Evolutionary conservation across 1,139 yeast species (phyloP).

Genomic region (Chernovozyma aurita): DNA sequence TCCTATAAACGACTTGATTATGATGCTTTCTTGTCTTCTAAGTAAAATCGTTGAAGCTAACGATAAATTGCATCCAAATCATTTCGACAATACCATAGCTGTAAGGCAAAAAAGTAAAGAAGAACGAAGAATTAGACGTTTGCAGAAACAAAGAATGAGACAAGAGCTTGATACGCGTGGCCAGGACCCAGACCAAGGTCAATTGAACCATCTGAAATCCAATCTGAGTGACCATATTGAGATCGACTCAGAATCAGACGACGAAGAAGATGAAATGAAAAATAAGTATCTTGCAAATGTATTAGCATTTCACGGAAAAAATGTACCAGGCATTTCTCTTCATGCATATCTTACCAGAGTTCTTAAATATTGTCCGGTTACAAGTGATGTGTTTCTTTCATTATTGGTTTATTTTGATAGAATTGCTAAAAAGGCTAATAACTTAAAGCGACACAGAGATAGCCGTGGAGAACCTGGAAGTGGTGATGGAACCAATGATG

Average conservation of each 20-base stretch:
- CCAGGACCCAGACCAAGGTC: conserved; percentile 12
- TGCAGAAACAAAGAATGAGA: conserved; percentile 13
- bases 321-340: conserved; percentile 88
- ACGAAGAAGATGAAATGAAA: conserved; percentile 42
- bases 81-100: conserved; percentile 50
- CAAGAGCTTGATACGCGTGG: conserved; percentile 12
- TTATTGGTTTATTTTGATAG: conserved; percentile 90
- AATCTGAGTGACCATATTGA: conserved; percentile 12
- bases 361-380: conserved; percentile 93
- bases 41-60: conserved; percentile 91
- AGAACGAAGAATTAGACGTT: conserved; percentile 26
- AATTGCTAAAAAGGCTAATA: conserved; percentile 84
- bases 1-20: conserved; percentile 73
- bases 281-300: conserved; percentile 68
- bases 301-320: conserved; percentile 90
- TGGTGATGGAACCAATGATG: not conserved
- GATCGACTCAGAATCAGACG: conserved; percentile 21
- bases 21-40: conserved; percentile 80
- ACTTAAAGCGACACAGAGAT: conserved; percentile 27
- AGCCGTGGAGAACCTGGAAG: conserved; percentile 6
- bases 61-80: conserved; percentile 75
- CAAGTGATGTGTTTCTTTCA: conserved; percentile 91
- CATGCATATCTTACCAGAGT: conserved; percentile 88
- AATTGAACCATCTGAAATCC: conserved; percentile 13
- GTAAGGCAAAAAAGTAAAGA: conserved; percentile 41